Evolutionary conservation across 2,329 filamentous ascomycete genomes (phyloP).

Genomic region (Pseudogymnoascus sp.): DNA sequence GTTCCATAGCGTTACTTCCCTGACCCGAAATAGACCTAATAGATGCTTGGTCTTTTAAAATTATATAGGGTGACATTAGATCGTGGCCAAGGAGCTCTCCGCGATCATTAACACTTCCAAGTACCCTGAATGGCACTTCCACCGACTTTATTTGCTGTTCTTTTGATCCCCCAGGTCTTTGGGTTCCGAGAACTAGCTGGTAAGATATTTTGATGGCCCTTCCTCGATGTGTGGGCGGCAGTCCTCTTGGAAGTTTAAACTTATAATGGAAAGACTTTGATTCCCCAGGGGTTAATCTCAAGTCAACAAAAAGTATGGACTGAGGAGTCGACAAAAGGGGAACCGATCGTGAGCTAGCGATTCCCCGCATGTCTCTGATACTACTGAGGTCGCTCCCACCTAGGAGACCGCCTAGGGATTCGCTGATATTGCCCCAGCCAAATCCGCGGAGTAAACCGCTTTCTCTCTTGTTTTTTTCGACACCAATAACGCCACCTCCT

Average conservation of each 20-base stretch:
- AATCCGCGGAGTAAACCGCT: constrained; percentile 75
- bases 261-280: constrained; percentile 80
- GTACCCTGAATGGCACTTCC: constrained; percentile 83
- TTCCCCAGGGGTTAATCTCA: constrained; percentile 79
- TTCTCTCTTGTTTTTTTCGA: constrained; percentile 64
- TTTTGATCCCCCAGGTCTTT: constrained; percentile 67
- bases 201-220: constrained; percentile 93
- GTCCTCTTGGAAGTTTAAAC: constrained; percentile 74
- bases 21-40: constrained; percentile 21
- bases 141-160: constrained; percentile 84
- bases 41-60: constrained; percentile 71
- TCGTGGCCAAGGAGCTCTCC: constrained; percentile 90
- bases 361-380: constrained; percentile 89
- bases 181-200: constrained; percentile 83
- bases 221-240: constrained; percentile 87
- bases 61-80: constrained; percentile 85
- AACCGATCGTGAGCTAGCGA: constrained; percentile 76
- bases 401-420: constrained; percentile 79
- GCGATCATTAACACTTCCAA: constrained; percentile 83
- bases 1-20: constrained; percentile 13
- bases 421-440: constrained; percentile 82
- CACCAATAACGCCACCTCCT: constrained; percentile 74
- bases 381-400: constrained; percentile 81
- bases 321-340: constrained; percentile 92
- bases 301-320: constrained; percentile 89